Evolutionary conservation across 352 stramenopile species (phyloP), one percentile per base, ranked within the genome.

Genomic region (Thraustochytrium sp.): DNA sequence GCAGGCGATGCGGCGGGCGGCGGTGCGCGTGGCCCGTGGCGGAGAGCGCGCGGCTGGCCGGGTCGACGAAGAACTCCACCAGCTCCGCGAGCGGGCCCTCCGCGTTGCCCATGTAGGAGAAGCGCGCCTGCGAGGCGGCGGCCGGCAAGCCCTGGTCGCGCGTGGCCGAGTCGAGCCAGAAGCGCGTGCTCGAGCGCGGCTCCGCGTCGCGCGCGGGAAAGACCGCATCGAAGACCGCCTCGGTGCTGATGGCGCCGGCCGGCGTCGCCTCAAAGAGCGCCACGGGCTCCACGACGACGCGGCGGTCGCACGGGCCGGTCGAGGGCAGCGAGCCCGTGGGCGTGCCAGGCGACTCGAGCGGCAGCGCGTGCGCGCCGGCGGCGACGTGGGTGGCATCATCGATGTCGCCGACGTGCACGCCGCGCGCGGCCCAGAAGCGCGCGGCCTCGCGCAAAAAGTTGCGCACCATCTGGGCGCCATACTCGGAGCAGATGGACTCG

Each of bases 401-500:
- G 29, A 5, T 5, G 5, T 5, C 5, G 5, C 5, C 16, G 5
- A 18, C 5, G 55, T 36, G 36, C 29, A 18, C 16, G 29, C 55
- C 36, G 9, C 16, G 37, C 0, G 18, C n/a, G 4, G 38, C 37
- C 62, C 62, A 75, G 31, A 75, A 75, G 38, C 44, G n/a, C 18
- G 21, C 37, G n/a, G 62, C 51, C 11, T 31, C 16, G 3, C 53
- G 5, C 44, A 93, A 86, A 82, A 97, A 97, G 86, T 97, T 97
- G 59, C 92, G 88, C 37, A 97, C 89, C 36, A 97, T 85, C 74
- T 94, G 89, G 76, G 92, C 92, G 2, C 93, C 93, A 73, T 90
- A 92, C 48, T 88, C 82, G 48, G 85, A 97, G 83, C 94, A 96
- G 63, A 99, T 94, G 3, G 91, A 94, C 87, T 99, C 96, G 0